Evolutionary conservation across 148 eudicot species (phyloP).

Genomic region (Vaccinium vitisidaea): DNA sequence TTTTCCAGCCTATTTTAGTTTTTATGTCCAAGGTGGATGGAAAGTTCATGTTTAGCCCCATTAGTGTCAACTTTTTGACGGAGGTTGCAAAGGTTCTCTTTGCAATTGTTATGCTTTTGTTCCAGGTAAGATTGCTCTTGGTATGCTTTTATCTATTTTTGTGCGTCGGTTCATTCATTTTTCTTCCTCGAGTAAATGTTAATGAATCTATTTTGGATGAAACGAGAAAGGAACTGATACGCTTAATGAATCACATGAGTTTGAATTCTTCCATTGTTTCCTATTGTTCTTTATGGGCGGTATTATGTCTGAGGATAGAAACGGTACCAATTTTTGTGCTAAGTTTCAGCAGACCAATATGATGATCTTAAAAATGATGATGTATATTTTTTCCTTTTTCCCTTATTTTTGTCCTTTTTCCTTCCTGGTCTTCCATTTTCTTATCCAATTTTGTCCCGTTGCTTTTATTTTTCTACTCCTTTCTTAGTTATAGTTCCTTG

Average conservation of each 20-base stretch:
- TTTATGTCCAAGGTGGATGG: constrained; percentile 34
- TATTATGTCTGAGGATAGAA: background rate
- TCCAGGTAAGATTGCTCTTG: constrained; percentile 21
- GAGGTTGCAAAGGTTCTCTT: constrained; percentile 28
- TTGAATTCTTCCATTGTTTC: background rate
- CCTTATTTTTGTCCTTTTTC: background rate
- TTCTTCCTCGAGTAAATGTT: background rate
- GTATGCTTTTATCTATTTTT: background rate
- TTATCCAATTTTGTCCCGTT: background rate
- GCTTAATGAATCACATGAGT: background rate
- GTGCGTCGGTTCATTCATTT: background rate
- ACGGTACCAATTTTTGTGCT: no score
- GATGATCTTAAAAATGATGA: background rate
- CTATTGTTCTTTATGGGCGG: background rate
- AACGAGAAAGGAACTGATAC: background rate
- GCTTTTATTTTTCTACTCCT: background rate
- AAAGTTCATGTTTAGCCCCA: constrained; percentile 28
- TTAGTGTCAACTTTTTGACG: constrained; percentile 31
- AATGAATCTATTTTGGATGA: background rate
- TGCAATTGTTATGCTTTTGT: constrained; percentile 27
- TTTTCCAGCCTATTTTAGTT: constrained; percentile 29
- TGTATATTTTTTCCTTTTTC: background rate
- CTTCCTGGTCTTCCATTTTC: background rate
- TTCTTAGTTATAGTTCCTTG: background rate
- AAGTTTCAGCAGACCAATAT: background rate